Base-by-base conservation (phyloP, 2,329 filamentous ascomycete species). In the Westerdykella aurantiaca region DNA sequence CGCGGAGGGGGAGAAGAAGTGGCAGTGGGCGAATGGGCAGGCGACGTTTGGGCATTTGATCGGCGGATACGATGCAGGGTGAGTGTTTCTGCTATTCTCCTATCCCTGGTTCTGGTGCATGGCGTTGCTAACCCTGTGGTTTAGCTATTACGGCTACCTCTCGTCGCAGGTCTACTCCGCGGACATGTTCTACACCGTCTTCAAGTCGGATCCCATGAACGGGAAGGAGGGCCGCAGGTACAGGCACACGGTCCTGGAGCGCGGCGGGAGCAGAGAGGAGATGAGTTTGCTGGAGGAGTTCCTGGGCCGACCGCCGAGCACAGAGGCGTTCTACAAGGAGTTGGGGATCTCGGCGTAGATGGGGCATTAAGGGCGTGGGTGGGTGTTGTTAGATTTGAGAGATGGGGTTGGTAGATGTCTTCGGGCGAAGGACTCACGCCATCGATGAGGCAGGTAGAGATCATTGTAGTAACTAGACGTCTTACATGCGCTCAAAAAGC, bases 141-240 rank as follows among this genome's bases (percentile, higher is more conserved):
- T 35, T 34, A 66, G 63, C 14, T 91, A 91, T 71, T 93, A 93
- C 66, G 75, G 73, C 39, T 76, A 77, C 51, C 61, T 77, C 45
- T 69, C 79, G 50, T 88, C 83, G 1, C 79, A 88, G 64, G 88
- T 93, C 14, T 93, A 90, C 69, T 86, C 82, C 17, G 79, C 84
- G 21, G 87, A 94, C 67, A 91, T 94, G 86, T 94, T 91, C 74
- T 82, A 87, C 69, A 78, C 78, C 0, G 82, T 86, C 38, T 93
- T 93, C 71, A 83, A 84, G 71, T 74, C 79, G 54, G 75, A 90
- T 63, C 87, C 87, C 0, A 89, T 91, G 86, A 79, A 89, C 63
- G 76, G 75, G 25, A 78, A 77, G 52, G 80, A 88, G 62, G 87
- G 87, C 1, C 75, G 86, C 12, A 71, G 86, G 46, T 93, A 91